A percentile compares a stretch with the other conserved stretches of the same genome.
phyloP scores from a whole-genome alignment of 371 early-diverging fungal species.

The Mortierella sp. region DNA sequence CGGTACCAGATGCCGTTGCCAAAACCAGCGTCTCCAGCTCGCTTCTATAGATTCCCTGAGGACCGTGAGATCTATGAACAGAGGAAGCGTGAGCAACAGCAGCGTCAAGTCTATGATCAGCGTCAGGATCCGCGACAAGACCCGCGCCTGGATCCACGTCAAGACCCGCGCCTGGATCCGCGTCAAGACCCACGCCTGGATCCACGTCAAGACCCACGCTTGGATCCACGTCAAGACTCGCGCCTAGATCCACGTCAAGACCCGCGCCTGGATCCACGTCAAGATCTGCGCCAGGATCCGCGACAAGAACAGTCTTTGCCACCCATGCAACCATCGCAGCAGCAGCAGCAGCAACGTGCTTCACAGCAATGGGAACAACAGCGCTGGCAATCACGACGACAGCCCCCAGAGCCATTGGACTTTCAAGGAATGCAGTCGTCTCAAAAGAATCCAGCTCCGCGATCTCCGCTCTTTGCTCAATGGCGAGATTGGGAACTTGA shows the following conservation, averaged over 20 bases:
- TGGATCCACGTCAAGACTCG: too few species aligned
- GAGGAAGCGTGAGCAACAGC: conserved; percentile 14
- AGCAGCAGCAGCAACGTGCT: too few species aligned
- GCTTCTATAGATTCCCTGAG: conserved; percentile 39
- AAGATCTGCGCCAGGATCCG: conserved; percentile 1
- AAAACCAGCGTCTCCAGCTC: conserved; percentile 18
- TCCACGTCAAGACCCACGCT: background rate
- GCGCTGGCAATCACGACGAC: too few species aligned
- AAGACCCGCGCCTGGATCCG: conserved; percentile 1
- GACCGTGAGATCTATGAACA: conserved; percentile 29
- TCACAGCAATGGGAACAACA: too few species aligned
- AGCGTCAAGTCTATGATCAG: background rate
- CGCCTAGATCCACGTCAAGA: conserved; percentile 3
- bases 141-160: background rate
- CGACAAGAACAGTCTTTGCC: too few species aligned
- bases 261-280: background rate
- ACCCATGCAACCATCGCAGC: too few species aligned
- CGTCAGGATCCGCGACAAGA: conserved; percentile 4
- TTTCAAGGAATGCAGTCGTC: too few species aligned
- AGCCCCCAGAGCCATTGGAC: too few species aligned
- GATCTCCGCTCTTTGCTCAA: too few species aligned
- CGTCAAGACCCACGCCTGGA: background rate
- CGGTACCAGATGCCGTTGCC: conserved; percentile 33
- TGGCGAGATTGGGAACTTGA: too few species aligned
- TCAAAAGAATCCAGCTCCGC: too few species aligned